phyloP scores from a whole-genome alignment of 1,284 basidiomycete genomes.

The Microbotryomycetes sp. region DNA sequence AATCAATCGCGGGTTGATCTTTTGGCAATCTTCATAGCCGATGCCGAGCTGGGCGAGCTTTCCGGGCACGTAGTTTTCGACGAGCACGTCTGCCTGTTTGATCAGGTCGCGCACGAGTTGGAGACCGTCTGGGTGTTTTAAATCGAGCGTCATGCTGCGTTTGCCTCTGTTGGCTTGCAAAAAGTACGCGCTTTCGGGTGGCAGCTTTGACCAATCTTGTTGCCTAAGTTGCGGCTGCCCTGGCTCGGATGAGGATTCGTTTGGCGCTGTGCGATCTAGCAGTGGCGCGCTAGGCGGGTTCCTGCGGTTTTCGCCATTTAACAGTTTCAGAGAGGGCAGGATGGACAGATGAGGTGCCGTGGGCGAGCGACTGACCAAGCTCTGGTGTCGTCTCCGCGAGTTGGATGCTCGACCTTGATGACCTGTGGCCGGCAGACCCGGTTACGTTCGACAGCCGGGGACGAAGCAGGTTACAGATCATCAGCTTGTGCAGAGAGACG shows the following conservation, averaged over 20 bases:
- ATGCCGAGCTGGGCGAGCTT: slow-evolving; percentile 79
- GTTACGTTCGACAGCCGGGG: neutral
- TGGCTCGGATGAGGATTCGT: slow-evolving; percentile 61
- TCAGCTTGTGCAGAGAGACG: neutral
- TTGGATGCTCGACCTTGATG: slow-evolving; percentile 56
- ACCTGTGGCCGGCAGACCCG: slow-evolving; percentile 61
- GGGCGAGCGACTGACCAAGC: slow-evolving; percentile 40
- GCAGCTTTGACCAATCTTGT: slow-evolving; percentile 52
- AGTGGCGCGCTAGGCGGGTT: slow-evolving; percentile 50
- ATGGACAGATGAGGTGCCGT: slow-evolving; percentile 1
- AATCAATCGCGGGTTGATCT: slow-evolving; percentile 72
- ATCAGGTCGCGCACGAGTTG: slow-evolving; percentile 69
- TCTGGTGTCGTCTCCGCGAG: slow-evolving; percentile 82
- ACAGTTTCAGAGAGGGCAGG: neutral
- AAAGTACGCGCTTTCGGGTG: slow-evolving; percentile 90
- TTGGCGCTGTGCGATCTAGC: slow-evolving; percentile 41
- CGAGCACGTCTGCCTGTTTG: slow-evolving; percentile 69
- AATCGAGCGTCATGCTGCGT: slow-evolving; percentile 63
- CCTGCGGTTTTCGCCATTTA: slow-evolving; percentile 45
- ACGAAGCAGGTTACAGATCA: neutral
- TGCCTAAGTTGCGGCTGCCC: slow-evolving; percentile 41
- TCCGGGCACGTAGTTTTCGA: slow-evolving; percentile 66
- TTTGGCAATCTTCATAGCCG: slow-evolving; percentile 72
- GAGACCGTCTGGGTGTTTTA: slow-evolving; percentile 71
- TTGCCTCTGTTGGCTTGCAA: slow-evolving; percentile 64